Percentiles rank a stretch among this genome's conserved stretches.
Evolutionary conservation across 2,329 filamentous ascomycete genomes (phyloP).

Genomic region (Septoria petroselini): DNA sequence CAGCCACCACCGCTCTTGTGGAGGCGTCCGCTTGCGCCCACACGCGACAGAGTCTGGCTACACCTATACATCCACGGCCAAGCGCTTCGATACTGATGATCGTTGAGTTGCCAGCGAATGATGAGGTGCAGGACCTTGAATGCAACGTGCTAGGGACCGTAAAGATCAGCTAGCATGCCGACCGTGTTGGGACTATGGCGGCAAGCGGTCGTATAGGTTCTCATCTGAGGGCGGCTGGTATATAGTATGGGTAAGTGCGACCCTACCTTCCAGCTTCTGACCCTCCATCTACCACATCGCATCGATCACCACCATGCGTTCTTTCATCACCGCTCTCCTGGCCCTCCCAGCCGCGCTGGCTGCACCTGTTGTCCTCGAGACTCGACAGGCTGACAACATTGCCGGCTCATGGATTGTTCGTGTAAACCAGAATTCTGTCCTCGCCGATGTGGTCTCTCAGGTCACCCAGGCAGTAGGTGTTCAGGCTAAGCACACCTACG

Average conservation of each 20-base stretch:
- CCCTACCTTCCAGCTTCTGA: not conserved
- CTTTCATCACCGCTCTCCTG: slow-evolving; percentile 24
- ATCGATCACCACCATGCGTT: slow-evolving; percentile 20
- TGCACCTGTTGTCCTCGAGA: slow-evolving; percentile 24
- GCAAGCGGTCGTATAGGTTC: not conserved
- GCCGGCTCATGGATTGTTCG: slow-evolving; percentile 28
- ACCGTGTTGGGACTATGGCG: slow-evolving; percentile 1
- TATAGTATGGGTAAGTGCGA: slow-evolving; percentile 12
- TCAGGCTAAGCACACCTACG: slow-evolving; percentile 37
- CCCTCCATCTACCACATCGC: not conserved
- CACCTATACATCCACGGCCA: slow-evolving; percentile 2
- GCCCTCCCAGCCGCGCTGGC: slow-evolving; percentile 26
- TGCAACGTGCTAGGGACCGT: not conserved
- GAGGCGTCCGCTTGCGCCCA: slow-evolving; percentile 1
- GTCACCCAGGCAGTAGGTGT: slow-evolving; percentile 20
- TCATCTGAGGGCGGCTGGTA: slow-evolving; percentile 10
- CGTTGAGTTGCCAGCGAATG: slow-evolving; percentile 5
- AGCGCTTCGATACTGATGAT: slow-evolving; percentile 1
- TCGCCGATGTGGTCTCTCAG: slow-evolving; percentile 21
- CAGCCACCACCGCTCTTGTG: not conserved
- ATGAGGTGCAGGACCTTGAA: not conserved
- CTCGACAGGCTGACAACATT: slow-evolving; percentile 22
- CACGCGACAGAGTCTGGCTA: not conserved
- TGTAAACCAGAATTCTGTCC: slow-evolving; percentile 21
- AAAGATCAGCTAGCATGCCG: slow-evolving; percentile 3